Conservation (phyloP, 164 flowering plant species). For the Protea cynaroides region DNA sequence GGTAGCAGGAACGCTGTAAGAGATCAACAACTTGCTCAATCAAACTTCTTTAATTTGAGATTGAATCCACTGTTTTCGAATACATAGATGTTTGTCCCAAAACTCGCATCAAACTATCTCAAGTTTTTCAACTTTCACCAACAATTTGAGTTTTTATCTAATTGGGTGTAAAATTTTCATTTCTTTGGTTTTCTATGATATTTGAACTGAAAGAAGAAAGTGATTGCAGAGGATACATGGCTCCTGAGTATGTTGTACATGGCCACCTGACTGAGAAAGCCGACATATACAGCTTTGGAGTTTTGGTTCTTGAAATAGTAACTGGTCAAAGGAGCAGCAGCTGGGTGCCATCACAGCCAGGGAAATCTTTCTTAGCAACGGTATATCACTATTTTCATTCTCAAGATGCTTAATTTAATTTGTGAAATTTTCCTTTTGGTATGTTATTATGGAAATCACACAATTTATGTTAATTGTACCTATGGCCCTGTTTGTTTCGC, state of each 20-base stretch:
- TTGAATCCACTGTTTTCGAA: no score
- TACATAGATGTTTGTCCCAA: no score
- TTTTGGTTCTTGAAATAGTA: not conserved
- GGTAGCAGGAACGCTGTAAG: slow-evolving; percentile 19
- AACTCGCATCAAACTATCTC: no score
- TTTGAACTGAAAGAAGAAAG: not conserved
- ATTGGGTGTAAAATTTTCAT: not conserved
- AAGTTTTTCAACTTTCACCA: no score
- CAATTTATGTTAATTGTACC: no score
- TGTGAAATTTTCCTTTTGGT: no score
- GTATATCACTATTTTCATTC: not conserved
- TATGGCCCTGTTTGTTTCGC: no score
- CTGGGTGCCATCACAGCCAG: not conserved
- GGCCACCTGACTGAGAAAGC: slow-evolving; percentile 6
- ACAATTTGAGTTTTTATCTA: not conserved
- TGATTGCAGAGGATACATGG: slow-evolving; percentile 6
- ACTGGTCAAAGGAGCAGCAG: slow-evolving; percentile 1
- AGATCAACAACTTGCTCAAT: not conserved
- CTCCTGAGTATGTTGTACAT: slow-evolving; percentile 9
- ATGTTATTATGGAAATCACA: no score
- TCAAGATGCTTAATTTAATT: no score
- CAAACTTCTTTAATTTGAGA: no score
- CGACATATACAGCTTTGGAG: slow-evolving; percentile 8
- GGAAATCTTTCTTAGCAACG: slow-evolving; percentile 9
- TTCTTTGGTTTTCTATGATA: not conserved